A percentile compares a stretch with the other conserved stretches of the same genome.
These are phyloP conservation scores for Schizopora paradoxa DNA, from an alignment of 1,284 basidiomycete genomes.

Conservation along the genomic window DNA sequence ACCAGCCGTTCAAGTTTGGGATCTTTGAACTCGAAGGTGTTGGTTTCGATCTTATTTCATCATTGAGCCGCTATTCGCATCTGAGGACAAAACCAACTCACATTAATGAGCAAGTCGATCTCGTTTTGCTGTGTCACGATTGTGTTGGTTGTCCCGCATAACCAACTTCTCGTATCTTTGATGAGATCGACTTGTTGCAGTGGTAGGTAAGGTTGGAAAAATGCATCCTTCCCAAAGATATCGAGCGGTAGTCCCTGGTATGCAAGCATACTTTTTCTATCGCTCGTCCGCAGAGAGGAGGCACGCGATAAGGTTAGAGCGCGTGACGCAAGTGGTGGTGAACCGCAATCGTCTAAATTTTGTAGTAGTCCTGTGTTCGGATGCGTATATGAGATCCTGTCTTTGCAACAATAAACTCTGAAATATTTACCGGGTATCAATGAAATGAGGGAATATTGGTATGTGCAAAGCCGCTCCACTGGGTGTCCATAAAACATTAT, in stretches of 20 bases:
- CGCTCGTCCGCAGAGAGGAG: constrained; percentile 82
- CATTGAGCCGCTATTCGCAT: too few relatives aligned
- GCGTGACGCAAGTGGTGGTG: constrained; percentile 74
- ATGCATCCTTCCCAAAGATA: constrained; percentile 83
- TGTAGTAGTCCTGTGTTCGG: constrained; percentile 65
- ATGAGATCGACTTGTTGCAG: constrained; percentile 93
- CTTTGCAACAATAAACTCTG: not conserved
- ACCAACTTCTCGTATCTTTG: constrained; percentile 74
- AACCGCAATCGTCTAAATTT: constrained; percentile 88
- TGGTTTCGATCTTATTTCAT: constrained; percentile 72
- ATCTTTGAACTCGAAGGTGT: constrained; percentile 80
- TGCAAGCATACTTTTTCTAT: constrained; percentile 85
- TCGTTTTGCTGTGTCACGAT: constrained; percentile 94
- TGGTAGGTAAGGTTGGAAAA: constrained; percentile 98
- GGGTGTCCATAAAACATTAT: constrained; percentile 98
- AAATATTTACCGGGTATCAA: constrained; percentile 63
- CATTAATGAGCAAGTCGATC: constrained; percentile 89
- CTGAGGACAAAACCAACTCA: constrained; percentile 37
- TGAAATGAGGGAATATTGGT: constrained; percentile 92
- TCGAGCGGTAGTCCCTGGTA: constrained; percentile 91
- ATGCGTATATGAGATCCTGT: constrained; percentile 1
- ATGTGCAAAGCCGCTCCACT: constrained; percentile 93
- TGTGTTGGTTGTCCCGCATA: constrained; percentile 92
- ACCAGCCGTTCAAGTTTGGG: constrained; percentile 73
- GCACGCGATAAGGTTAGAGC: constrained; percentile 65